phyloP scores from a whole-genome alignment of 139 green algal species.

The Haematococcus lacustris region DNA sequence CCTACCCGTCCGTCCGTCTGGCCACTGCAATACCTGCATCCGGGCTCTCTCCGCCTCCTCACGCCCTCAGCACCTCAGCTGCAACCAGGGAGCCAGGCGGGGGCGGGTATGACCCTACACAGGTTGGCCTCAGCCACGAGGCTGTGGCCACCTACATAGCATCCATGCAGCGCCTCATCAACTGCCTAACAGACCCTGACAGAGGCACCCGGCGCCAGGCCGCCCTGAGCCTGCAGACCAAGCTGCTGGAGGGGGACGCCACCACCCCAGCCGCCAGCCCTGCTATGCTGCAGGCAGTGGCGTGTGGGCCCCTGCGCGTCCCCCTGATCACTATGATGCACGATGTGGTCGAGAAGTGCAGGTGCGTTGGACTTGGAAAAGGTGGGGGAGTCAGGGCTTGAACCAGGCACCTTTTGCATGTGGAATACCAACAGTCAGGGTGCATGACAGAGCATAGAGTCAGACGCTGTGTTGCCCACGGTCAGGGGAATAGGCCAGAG shows the following conservation, averaged over 20 bases:
- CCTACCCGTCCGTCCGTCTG: no score
- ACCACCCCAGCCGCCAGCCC: conserved; percentile 9
- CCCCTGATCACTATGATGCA: conserved; percentile 43
- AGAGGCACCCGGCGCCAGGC: conserved; percentile 34
- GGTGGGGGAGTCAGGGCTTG: no score
- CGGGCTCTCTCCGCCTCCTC: no score
- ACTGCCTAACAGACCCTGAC: conserved; percentile 71
- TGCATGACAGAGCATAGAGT: no score
- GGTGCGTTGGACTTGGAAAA: no score
- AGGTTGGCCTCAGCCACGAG: conserved; percentile 23
- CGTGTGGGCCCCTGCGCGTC: conserved; percentile 44
- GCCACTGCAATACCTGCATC: no score
- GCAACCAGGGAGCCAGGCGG: not conserved
- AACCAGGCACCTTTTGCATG: no score
- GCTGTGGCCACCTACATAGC: conserved; percentile 27
- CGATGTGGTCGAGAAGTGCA: conserved; percentile 50
- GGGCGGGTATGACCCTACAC: conserved; percentile 29
- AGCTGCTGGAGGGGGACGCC: conserved; percentile 27
- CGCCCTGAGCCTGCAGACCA: conserved; percentile 20
- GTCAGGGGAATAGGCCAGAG: no score
- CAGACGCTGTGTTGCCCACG: no score
- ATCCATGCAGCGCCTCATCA: conserved; percentile 56
- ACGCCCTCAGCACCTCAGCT: no score
- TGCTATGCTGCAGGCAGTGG: conserved; percentile 32
- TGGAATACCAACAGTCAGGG: no score